Base-by-base conservation (phyloP, 257 asterid genomes). In the Parsonsia alboflavescens region DNA sequence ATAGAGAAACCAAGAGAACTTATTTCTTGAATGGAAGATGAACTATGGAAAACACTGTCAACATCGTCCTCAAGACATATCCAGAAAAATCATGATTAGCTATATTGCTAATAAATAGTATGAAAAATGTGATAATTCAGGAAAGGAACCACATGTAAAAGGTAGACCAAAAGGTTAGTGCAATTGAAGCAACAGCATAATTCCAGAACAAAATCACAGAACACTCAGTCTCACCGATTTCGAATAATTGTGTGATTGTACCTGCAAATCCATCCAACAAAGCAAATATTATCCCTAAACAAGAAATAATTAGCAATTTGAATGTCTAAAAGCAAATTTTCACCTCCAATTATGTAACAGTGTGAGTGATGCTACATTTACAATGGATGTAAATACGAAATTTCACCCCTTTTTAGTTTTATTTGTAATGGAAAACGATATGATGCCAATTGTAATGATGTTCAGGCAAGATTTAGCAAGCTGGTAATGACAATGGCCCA, bases 161-260 rank as follows among this genome's bases (percentile, higher is more conserved):
- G 12, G 96, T 87, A 10, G 94, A 86, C 96, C 97, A 91, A 41
- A 88, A n/a, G 5, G 97, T 89, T 48, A 89, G 85, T 6, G 92
- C 73, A 30, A 91, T 74, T 17, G 96, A 88, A 81, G 97, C 97
- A 86, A 88, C 70, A 10, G 77, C 78, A 72, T 89, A 91, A 62
- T 89, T 84, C 93, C 94, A 91, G 24, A 91, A 54, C 96, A 88
- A 86, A 70, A 91, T 89, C 5, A 89, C 96, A 0, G 96, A 91
- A 82, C 97, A 88, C 74, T 91, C 97, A 13, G 81, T 85, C 85
- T 91, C 96, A 33, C 96, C 97, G 56, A 82, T 82, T 21, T 90
- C 92, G 76, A 91, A 91, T 73, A 91, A 82, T 70, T 90, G 96
- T 36, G 94, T 90, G 56, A 90, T 88, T 46, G 92, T 88, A 53